Base-by-base conservation (phyloP, 768 basidiomycete species). In the Inosperma sp. region DNA sequence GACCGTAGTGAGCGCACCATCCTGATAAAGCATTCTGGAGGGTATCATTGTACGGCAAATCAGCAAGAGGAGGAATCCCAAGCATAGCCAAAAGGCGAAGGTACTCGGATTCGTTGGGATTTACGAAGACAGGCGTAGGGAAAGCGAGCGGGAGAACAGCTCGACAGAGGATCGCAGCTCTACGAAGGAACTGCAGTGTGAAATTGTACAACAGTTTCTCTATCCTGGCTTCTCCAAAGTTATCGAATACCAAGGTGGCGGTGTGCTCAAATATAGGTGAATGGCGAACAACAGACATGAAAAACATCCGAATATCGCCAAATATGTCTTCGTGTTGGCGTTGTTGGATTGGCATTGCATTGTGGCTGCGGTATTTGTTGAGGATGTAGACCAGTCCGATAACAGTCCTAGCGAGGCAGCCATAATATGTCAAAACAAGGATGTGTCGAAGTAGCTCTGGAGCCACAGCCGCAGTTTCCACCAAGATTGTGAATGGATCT, bases 391-490 rank as follows among this genome's bases (percentile, higher is more conserved):
- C 83, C 35, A 97, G 71, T 0, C 89, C 89, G 39, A 98, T 80
- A 58, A 90, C 87, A 3, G 84, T 83, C 3, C 93, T 85, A 1
- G 90, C 87, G 41, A 99, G 75, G 56, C 86, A 86, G 4, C 91
- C 90, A 62, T 96, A 97, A 68, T 94, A 98, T 1, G 86, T 80
- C 58, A 97, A 76, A 31, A 89, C 75, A n/a, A 93, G 77, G 37
- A 95, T 86, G 58, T 96, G 88, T 26, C 86, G 82, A 22, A 99
- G 78, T 63, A 93, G 86, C 54, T 93, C 89, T 0, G 93, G 94
- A 0, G 87, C 84, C 37, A 96, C 84, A 2, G 89, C 87, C 0
- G 94, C 93, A 0, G 87, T 83, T 69, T 99, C 95, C 21, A 95
- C 77, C 17, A 99, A 77, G 31, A 95, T 78, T 2, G 88, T 86